Base-by-base conservation (phyloP, 306 rosid genomes). In the Rosa lucieae region DNA sequence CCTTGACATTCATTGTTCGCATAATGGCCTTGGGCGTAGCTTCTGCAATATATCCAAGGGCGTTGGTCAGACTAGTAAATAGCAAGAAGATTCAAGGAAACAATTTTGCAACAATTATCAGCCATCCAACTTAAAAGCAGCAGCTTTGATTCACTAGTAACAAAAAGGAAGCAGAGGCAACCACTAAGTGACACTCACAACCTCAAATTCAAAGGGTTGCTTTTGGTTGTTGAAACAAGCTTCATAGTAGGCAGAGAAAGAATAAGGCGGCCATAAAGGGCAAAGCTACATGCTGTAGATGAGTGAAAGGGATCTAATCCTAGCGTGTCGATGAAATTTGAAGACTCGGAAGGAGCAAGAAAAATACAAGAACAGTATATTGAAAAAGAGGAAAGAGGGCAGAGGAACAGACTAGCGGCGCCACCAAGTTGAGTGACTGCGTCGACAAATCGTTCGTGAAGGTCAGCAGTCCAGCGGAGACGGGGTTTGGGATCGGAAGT, bases 1-100 rank as follows among this genome's bases (percentile, higher is more conserved):
- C 98, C 93, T 94, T 94, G 82, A 94, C 97, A 88, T 94, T 94
- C 98, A 94, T 94, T 46, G 98, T 94, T 87, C 98, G 93, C 98
- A 94, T 87, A 79, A 94, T 92, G 61, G 98, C 98, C 87, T 94
- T 94, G 35, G 98, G 98, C 21, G 98, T 94, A 80, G 98, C 98
- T 89, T 94, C 98, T 94, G 97, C 89, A 89, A 85, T 62, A 87
- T 77, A 55, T 85, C 66, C 70, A 77, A 77, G 10, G 32, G 78
- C 76, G 75, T 81, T 43, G 62, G 75, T 86, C 80, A 90, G 80
- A 76, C 81, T 79, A 70, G 78, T 76, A 79, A 37, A 69, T 52
- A 79, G 71, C 77, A 40, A 49, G 13, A 69, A 44, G 69, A 68
- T 35, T 20, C 53, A 72, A 72, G 26, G 55, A 72, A 32, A 20